Conservation (phyloP, 257 asterid genomes). For the Solanum paucissectum region DNA sequence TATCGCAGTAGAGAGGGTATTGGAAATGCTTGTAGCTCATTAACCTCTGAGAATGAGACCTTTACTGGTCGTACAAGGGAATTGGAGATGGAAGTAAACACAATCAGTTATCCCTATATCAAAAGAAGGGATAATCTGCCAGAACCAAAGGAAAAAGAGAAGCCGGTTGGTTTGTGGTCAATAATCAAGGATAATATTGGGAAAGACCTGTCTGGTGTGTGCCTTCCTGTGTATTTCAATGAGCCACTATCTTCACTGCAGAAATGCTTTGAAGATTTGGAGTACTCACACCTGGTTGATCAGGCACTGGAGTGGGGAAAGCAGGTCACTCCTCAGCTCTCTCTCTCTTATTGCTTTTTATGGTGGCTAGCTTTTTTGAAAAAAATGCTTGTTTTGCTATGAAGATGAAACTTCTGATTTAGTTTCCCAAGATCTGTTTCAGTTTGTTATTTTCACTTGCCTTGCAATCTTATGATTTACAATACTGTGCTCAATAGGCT, state of each 20-base stretch:
- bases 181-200: constrained; percentile 98
- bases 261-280: constrained; percentile 97
- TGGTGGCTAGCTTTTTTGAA: neutral
- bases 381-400: neutral
- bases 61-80: constrained; percentile 47
- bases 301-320: constrained; percentile 89
- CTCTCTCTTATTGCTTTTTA: neutral
- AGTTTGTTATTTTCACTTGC: neutral
- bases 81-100: constrained; percentile 41
- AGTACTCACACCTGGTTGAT: constrained; percentile 89
- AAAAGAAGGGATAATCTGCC: constrained; percentile 79
- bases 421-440: neutral
- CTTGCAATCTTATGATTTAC: neutral
- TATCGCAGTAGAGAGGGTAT: constrained; percentile 77
- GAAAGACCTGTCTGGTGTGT: constrained; percentile 97
- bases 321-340: constrained; percentile 40
- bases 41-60: constrained; percentile 47
- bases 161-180: constrained; percentile 95
- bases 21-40: constrained; percentile 36
- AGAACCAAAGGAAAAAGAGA: constrained; percentile 94
- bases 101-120: constrained; percentile 55
- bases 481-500: neutral
- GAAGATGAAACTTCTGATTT: neutral
- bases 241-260: constrained; percentile 97
- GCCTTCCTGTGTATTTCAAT: constrained; percentile 97